A percentile compares a stretch with the other conserved stretches of the same genome.
Evolutionary conservation across 495 filamentous ascomycete species (phyloP).

Genomic region (Cercophora newfieldiana): DNA sequence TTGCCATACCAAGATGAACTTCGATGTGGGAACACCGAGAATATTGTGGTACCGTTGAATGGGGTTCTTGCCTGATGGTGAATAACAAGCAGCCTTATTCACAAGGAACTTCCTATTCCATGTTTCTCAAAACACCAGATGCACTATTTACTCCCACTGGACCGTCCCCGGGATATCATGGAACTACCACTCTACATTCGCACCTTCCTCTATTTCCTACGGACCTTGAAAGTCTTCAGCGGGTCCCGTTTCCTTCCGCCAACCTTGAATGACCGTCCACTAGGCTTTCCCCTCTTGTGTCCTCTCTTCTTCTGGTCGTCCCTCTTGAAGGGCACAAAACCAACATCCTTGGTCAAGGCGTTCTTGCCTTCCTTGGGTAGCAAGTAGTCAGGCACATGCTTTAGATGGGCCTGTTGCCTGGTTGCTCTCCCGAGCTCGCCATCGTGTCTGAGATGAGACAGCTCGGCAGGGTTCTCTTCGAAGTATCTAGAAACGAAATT

Average conservation of each 20-base stretch:
- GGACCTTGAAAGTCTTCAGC: slow-evolving; percentile 81
- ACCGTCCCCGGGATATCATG: background rate
- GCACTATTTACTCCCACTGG: no score
- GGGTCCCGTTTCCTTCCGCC: slow-evolving; percentile 68
- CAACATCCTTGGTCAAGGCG: slow-evolving; percentile 61
- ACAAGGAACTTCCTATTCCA: no score
- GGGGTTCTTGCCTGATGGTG: no score
- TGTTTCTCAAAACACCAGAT: no score
- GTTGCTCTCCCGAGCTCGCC: slow-evolving; percentile 72
- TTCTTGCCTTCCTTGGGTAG: slow-evolving; percentile 77
- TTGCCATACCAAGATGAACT: no score
- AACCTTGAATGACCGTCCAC: slow-evolving; percentile 54
- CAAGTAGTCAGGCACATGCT: slow-evolving; percentile 93
- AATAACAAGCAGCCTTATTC: no score
- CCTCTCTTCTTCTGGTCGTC: slow-evolving; percentile 61
- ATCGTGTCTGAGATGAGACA: slow-evolving; percentile 87
- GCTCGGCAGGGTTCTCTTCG: slow-evolving; percentile 91
- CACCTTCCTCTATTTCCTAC: slow-evolving; percentile 33
- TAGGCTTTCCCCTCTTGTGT: slow-evolving; percentile 70
- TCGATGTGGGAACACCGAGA: no score
- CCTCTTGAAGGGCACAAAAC: slow-evolving; percentile 78
- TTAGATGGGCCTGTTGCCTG: slow-evolving; percentile 82
- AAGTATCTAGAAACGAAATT: slow-evolving; percentile 59
- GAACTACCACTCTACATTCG: background rate
- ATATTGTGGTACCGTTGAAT: no score